A percentile compares a stretch with the other conserved stretches of the same genome.
Conservation (phyloP, 1,139 yeast species). For the Tardiomyces blankii region DNA sequence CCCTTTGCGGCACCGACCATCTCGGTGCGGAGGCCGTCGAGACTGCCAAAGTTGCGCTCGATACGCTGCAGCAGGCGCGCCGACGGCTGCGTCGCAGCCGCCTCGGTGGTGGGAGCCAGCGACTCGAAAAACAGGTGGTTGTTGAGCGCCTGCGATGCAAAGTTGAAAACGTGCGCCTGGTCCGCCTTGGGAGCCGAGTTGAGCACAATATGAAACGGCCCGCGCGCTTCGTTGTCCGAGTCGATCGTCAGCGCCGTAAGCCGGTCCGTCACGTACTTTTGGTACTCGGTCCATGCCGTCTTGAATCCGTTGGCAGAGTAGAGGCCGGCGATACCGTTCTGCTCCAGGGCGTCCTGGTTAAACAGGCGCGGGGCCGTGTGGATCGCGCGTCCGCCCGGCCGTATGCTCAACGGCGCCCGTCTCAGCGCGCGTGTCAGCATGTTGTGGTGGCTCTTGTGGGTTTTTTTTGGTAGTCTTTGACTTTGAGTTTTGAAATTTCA, state of each 20-base stretch:
- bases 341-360: not conserved
- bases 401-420: too few species aligned
- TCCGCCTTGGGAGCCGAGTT: constrained; percentile 62
- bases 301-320: constrained; percentile 59
- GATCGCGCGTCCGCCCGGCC: not conserved
- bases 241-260: constrained; percentile 56
- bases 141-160: constrained; percentile 86
- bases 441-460: too few species aligned
- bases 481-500: too few species aligned
- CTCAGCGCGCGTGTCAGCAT: too few species aligned
- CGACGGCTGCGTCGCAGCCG: constrained; percentile 23
- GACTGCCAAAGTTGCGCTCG: constrained; percentile 29
- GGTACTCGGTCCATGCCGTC: constrained; percentile 75
- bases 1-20: constrained; percentile 46
- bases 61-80: constrained; percentile 22
- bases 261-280: constrained; percentile 53
- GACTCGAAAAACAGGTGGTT: constrained; percentile 83
- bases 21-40: constrained; percentile 45
- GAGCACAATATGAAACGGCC: constrained; percentile 66
- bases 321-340: constrained; percentile 59
- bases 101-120: constrained; percentile 25
- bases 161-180: constrained; percentile 65
- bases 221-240: constrained; percentile 66
- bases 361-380: not conserved
- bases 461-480: too few species aligned